Conservation (phyloP, 495 filamentous ascomycete species). For the Usnea hakonensis region DNA sequence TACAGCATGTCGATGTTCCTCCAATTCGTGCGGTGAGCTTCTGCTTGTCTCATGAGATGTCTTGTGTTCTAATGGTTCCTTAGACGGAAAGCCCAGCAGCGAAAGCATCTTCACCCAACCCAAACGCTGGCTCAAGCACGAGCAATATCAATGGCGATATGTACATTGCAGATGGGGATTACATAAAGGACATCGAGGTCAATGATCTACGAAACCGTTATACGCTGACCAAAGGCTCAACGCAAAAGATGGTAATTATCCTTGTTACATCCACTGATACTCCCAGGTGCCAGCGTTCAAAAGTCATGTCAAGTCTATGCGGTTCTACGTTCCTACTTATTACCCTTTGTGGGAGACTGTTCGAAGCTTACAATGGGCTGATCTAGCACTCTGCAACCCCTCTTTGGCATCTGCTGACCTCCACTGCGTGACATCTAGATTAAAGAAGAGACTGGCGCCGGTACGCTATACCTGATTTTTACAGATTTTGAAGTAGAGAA, state of each 20-base stretch:
- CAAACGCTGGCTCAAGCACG: conserved; percentile 36
- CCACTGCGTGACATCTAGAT: conserved; percentile 91
- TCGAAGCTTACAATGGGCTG: conserved; percentile 78
- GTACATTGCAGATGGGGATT: conserved; percentile 93
- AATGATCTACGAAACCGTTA: conserved; percentile 97
- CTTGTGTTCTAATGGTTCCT: conserved; percentile 23
- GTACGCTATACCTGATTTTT: conserved; percentile 68
- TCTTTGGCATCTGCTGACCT: conserved; percentile 98
- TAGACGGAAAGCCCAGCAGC: conserved; percentile 46
- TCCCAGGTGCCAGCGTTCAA: conserved; percentile 43
- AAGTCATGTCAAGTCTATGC: conserved; percentile 33
- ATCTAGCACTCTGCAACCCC: conserved; percentile 63
- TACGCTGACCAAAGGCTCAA: conserved; percentile 92
- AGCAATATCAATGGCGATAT: conserved; percentile 72
- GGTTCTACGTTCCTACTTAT: conserved; percentile 30
- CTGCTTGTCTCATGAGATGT: not conserved
- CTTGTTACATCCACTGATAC: conserved; percentile 74
- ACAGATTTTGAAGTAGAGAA: conserved; percentile 47
- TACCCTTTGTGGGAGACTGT: conserved; percentile 45
- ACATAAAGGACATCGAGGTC: conserved; percentile 96
- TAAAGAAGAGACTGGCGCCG: conserved; percentile 99
- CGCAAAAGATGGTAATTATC: conserved; percentile 98
- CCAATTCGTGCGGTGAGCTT: conserved; percentile 61
- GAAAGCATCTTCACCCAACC: conserved; percentile 39
- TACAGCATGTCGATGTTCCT: conserved; percentile 90